phyloP scores from a whole-genome alignment of 331 rosid species.

The Stylosanthes scabra region DNA sequence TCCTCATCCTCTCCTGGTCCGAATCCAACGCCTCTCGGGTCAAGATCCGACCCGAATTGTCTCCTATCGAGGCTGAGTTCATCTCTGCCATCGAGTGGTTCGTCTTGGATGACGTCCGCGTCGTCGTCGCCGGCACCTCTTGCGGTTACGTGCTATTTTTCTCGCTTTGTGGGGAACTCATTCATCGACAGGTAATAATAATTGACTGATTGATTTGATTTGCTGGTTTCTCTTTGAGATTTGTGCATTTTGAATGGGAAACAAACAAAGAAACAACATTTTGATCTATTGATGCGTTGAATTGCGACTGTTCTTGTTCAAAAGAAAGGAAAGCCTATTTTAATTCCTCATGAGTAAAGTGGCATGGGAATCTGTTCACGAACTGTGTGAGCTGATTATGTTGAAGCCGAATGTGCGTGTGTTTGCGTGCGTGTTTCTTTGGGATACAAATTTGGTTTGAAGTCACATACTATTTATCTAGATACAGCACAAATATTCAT shows the following conservation, averaged over 20 bases:
- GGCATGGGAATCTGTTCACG: not conserved
- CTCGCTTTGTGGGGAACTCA: conserved; percentile 72
- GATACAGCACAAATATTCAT: not conserved
- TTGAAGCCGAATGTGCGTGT: not conserved
- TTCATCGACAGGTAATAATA: conserved; percentile 85
- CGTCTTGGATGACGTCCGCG: conserved; percentile 79
- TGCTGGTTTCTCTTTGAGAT: not conserved
- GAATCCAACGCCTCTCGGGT: conserved; percentile 45
- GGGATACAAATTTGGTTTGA: not conserved
- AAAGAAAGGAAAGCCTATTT: not conserved
- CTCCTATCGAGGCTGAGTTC: conserved; percentile 75
- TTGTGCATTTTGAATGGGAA: not conserved
- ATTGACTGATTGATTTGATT: not conserved
- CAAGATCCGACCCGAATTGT: conserved; percentile 79
- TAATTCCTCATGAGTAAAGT: not conserved
- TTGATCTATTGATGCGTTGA: not conserved
- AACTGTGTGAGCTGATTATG: not conserved
- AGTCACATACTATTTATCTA: not conserved
- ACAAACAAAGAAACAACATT: not conserved
- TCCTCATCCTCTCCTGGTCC: conserved; percentile 76
- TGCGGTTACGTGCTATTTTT: conserved; percentile 74
- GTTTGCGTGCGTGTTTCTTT: not conserved
- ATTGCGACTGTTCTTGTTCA: not conserved
- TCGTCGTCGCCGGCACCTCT: conserved; percentile 83
- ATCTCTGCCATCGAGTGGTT: conserved; percentile 88